Conservation (phyloP, 176 grass and related monocot species). For the maize (Zea mays) region DNA sequence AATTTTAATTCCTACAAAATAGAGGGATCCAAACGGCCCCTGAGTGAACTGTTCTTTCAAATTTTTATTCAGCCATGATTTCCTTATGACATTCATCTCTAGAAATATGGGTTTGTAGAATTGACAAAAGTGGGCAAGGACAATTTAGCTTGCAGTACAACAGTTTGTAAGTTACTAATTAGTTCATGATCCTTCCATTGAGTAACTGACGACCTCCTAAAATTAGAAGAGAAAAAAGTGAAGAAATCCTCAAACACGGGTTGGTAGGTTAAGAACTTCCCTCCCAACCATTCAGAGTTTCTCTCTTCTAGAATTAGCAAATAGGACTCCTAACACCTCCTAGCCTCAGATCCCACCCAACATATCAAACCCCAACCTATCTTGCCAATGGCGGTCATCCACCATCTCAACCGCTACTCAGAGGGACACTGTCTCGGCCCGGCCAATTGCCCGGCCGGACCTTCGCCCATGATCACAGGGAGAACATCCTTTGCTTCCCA, state of each 20-base stretch:
- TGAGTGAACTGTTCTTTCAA: no score
- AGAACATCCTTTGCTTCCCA: background rate
- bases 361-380: conserved; percentile 26
- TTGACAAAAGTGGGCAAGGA: background rate
- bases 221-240: background rate
- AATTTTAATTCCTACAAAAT: no score
- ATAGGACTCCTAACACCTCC: background rate
- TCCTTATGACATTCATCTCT: no score
- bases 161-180: background rate
- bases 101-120: background rate
- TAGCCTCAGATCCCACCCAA: conserved; percentile 16
- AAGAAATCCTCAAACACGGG: background rate
- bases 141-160: background rate
- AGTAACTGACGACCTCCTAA: background rate
- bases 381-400: conserved; percentile 12
- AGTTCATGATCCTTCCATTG: background rate
- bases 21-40: no score
- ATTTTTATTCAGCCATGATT: no score
- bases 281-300: conserved; percentile 10
- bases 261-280: background rate
- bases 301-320: conserved; percentile 36
- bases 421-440: background rate
- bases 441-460: conserved; percentile 31
- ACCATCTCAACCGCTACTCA: conserved; percentile 1
- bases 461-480: conserved; percentile 30